Evolutionary conservation across 495 filamentous ascomycete genomes (phyloP), one percentile per base, ranked within the genome.

Genomic region (Achaetomiella virescens): DNA sequence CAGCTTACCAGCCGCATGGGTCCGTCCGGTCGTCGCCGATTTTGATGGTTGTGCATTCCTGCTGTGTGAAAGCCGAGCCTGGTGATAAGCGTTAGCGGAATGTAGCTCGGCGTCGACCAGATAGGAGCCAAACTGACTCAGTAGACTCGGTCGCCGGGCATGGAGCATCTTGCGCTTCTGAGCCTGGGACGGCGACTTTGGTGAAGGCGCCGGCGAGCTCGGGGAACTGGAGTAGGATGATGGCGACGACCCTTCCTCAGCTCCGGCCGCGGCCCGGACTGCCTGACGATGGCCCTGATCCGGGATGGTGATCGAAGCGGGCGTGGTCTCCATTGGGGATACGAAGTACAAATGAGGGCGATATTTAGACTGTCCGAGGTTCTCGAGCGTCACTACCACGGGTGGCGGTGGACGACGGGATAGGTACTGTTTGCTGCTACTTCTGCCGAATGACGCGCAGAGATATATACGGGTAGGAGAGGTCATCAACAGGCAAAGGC

Each of bases 11-110:
- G 70, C 46, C 84, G 72, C 20, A 81, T 81, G 17, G 77, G 77
- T 22, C 81, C 81, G 54, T 85, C 82, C 6, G 77, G 48, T 84
- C 76, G 40, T 84, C 77, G 40, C 79, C 83, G 50, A 88, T 81
- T 61, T 86, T 85, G 62, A 88, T 77, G 17, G 86, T 84, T 3
- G 80, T 86, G 60, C 81, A 82, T 68, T 88, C 84, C 54, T 83
- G 74, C 64, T 84, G 81, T 37, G 77, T 77, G 47, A 88, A 67
- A 6, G 82, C 82, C 27, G 80, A 77, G 65, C 84, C 84, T 87
- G 45, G 20, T 25, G 24, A 57, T 57, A 48, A 58, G 52, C 49
- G 62, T 63, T 37, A 56, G 62, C 29, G 45, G 54, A 29, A 35
- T 42, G n/a, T 31, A 25, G 18, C 12, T 7, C 15, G 4, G 15